Percentiles rank a stretch among this genome's conserved stretches.
These are phyloP conservation scores for Eucalyptus paniculata DNA, from an alignment of 345 rosid species.

Conservation along the genomic window DNA sequence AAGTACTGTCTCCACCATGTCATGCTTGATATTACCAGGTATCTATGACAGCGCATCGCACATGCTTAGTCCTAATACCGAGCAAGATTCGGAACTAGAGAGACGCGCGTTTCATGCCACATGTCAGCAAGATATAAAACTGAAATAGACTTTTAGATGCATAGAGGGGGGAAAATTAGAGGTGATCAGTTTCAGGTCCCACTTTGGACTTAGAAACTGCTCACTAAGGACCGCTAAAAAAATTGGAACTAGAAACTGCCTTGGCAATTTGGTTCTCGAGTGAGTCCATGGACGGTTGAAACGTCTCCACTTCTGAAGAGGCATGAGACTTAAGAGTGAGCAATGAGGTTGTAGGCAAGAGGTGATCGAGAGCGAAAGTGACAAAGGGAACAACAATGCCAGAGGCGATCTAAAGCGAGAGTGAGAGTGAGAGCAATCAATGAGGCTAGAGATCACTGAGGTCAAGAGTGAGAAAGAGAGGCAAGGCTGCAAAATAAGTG, in stretches of 20 bases:
- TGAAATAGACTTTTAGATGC: neutral
- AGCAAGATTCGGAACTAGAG: neutral
- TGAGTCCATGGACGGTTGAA: no score
- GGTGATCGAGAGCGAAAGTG: no score
- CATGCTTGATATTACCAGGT: neutral
- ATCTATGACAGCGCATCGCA: neutral
- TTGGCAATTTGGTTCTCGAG: fast-evolving
- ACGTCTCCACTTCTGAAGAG: no score
- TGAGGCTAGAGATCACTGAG: fast-evolving
- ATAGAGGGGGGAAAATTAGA: neutral
- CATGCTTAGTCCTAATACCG: neutral
- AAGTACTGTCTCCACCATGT: neutral
- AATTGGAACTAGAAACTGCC: no score
- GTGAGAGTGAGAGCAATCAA: fast-evolving
- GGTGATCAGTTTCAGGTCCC: no score
- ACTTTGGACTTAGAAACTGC: no score
- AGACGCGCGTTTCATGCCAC: neutral
- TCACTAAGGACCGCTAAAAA: no score
- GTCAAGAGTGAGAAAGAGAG: no score
- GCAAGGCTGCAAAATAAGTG: no score
- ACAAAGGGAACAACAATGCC: fast-evolving
- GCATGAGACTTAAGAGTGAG: no score
- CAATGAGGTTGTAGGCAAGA: fast-evolving
- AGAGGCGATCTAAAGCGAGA: no score
- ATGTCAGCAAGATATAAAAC: neutral